A percentile compares a stretch with the other conserved stretches of the same genome.
phyloP scores from a whole-genome alignment of 2,329 filamentous ascomycete species.

The Verticillium longisporum region DNA sequence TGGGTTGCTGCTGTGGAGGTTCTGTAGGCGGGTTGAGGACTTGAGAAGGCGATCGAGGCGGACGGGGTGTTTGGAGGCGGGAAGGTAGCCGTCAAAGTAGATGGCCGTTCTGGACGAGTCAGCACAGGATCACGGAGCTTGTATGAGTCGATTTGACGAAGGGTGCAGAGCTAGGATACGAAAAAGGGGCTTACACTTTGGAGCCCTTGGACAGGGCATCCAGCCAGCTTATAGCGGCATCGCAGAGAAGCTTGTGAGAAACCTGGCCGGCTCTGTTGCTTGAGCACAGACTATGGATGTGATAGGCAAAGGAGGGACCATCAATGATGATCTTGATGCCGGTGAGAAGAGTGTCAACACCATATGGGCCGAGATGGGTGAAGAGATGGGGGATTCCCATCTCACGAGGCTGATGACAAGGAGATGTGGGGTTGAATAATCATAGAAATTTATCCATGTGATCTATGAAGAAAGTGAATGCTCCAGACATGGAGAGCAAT shows the following conservation, averaged over 20 bases:
- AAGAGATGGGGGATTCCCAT: conserved; percentile 58
- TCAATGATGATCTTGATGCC: conserved; percentile 54
- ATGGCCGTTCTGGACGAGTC: conserved; percentile 50
- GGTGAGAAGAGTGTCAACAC: conserved; percentile 31
- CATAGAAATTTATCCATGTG: not conserved
- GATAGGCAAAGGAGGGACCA: conserved; percentile 71
- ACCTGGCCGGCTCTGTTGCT: conserved; percentile 47
- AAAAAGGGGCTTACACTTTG: conserved; percentile 47
- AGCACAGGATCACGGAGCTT: not conserved
- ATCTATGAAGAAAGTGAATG: not conserved
- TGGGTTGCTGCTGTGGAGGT: conserved; percentile 29
- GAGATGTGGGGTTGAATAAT: not conserved
- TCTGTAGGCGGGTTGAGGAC: conserved; percentile 47
- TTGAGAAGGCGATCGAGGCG: conserved; percentile 55
- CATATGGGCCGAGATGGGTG: conserved; percentile 45
- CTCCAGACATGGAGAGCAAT: not conserved
- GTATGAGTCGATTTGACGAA: too few relatives aligned
- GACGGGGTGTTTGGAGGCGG: conserved; percentile 54
- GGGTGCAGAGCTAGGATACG: not conserved
- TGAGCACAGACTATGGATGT: conserved; percentile 55
- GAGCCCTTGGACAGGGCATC: conserved; percentile 48
- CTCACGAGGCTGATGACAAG: not conserved
- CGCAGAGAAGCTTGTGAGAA: conserved; percentile 57
- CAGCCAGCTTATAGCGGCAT: conserved; percentile 55
- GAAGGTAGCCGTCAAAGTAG: conserved; percentile 82